phyloP scores from a whole-genome alignment of 176 grass and related monocot genomes.

The Sorghum bicolor region Sorghum_bicolor_NCBIv3 NC_012870.2:12689001-12689500 shows the following conservation, averaged over 20 bases:
- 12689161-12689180: conserved; percentile 64
- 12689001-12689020: neutral
- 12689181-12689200: conserved; percentile 64
- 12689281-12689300: conserved; percentile 1
- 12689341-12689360: conserved; percentile 28
- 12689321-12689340: neutral
- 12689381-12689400: neutral
- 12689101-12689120: neutral
- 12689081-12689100: neutral
- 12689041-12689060: neutral
- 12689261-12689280: neutral
- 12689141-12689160: conserved; percentile 55
- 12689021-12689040: neutral
- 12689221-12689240: conserved; percentile 48
- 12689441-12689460: neutral
- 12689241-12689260: neutral
- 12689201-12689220: conserved; percentile 51
- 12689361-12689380: conserved; percentile 11
- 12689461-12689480: neutral
- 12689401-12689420: conserved; percentile 1
- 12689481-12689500: neutral
- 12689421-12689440: neutral
- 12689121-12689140: conserved; percentile 33
- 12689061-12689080: neutral
- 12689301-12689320: conserved; percentile 2